Base-by-base conservation (phyloP, 805 yeast genomes). In the Candida nonsorbophila region DNA sequence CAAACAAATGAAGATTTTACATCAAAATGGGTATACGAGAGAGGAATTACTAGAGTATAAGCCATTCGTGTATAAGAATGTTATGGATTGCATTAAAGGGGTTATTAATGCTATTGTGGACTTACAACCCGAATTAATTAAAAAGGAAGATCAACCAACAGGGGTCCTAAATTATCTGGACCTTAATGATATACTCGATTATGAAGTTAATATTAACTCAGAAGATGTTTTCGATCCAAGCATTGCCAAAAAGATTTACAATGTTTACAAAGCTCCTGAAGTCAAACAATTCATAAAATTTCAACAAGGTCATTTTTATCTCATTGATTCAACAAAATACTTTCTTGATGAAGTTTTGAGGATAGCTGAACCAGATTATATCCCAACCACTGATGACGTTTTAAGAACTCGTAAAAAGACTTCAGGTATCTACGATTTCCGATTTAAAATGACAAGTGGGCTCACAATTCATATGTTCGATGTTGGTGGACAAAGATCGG, bases 401-500 rank as follows among this genome's bases (percentile, higher is more conserved):
- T 65, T 88, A 42, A 68, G 94, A 38, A 85, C 95, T 10, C 76
- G 97, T 62, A 83, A 85, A 51, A 88, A 85, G 58, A 88, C 97
- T 0, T 82, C 94, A 1, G 96, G 97, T 56, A 84, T 88, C 14
- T 84, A 79, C 45, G 96, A 87, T 51, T 78, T 85, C 34, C 68
- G 72, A 33, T 84, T 88, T 46, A 77, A 77, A 36, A 71, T 87
- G 74, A 86, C 83, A n/a, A 38, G 45, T 18, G 66, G 66, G 5
- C 45, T 63, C 14, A 58, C 55, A 29, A 56, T 64, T 20, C 71
- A 65, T 43, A 64, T 65, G 71, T 65, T 48, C 48, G 97, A 88
- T 54, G 96, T 88, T 27, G 97, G 97, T 39, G 97, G 97, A 2
- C 98, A 92, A 57, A 69, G 98, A 45, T 78, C 94, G 3, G 98